These are phyloP conservation scores for Monilinia fructicola DNA, from an alignment of 2,329 filamentous ascomycete genomes.

Conservation along the genomic window DNA sequence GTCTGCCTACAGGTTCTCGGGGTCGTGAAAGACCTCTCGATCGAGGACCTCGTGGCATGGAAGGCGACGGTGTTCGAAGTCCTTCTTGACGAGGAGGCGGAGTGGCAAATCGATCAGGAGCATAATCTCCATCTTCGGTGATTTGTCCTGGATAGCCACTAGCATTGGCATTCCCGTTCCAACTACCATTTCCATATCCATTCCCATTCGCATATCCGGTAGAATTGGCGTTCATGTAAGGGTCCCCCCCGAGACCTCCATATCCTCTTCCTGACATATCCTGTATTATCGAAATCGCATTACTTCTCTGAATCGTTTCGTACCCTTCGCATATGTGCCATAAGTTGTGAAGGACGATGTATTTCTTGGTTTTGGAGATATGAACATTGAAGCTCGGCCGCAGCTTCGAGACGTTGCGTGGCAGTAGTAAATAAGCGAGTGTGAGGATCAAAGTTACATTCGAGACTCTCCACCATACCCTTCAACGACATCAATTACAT, in stretches of 20 bases:
- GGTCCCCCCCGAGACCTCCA: slow-evolving; percentile 37
- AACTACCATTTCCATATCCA: slow-evolving; percentile 16
- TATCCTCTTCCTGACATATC: slow-evolving; percentile 40
- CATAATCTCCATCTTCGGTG: slow-evolving; percentile 37
- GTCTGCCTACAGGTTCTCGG: slow-evolving; percentile 24
- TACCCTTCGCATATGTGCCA: slow-evolving; percentile 30
- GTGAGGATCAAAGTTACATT: not conserved
- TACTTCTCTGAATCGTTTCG: slow-evolving; percentile 24
- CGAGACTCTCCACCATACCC: not conserved
- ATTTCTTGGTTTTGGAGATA: slow-evolving; percentile 11
- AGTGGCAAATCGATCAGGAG: slow-evolving; percentile 37
- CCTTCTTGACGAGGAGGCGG: slow-evolving; percentile 27
- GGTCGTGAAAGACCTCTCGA: slow-evolving; percentile 29
- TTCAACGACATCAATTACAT: not conserved
- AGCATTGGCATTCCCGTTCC: slow-evolving; percentile 27
- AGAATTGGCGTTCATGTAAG: slow-evolving; percentile 36
- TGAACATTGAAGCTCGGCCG: slow-evolving; percentile 17
- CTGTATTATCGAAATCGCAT: slow-evolving; percentile 32
- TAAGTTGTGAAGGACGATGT: not conserved
- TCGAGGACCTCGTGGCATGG: slow-evolving; percentile 30
- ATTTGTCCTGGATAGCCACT: slow-evolving; percentile 32
- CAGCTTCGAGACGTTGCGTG: not conserved
- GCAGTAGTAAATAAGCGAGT: slow-evolving; percentile 10
- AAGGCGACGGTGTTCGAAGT: slow-evolving; percentile 25
- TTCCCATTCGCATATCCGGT: slow-evolving; percentile 21